Evolutionary conservation across 495 filamentous ascomycete species (phyloP), one percentile per base, ranked within the genome.

Genomic region (Aspergillus bridgeri): DNA sequence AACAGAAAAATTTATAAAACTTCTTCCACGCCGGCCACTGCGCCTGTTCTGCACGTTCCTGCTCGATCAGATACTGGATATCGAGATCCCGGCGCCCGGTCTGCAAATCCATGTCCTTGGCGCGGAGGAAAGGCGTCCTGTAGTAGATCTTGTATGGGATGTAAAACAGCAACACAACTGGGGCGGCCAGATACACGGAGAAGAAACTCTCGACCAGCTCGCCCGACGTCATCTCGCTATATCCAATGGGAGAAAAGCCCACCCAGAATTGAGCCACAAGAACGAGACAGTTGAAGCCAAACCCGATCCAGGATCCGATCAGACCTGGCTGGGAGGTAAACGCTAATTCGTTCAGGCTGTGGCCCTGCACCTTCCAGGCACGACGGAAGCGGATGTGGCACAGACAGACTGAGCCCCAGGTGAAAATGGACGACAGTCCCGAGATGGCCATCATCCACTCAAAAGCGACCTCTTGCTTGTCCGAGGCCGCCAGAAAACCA

Each of bases 231-330:
- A 69, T 78, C 0, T 65, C 53, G 0, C 54, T 69, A 61, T 81
- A 84, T 29, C 82, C 87, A 22, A 94, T 76, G 1, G 94, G 94
- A 59, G 87, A 89, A 17, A 90, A 87, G 25, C 88, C 92, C 24
- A 86, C 88, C 94, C 94, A 98, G 77, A 98, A 96, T 66, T 98
- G 92, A 7, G 89, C 93, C 47, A 93, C 65, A 20, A 98, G 80
- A n/a, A 98, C 86, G 9, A 96, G 75, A 23, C 77, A 54, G 69
- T 96, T 96, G 70, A 96, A 85, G 27, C 74, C 58, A 58, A 97
- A 81, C 9, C 94, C 94, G 23, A 96, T 55, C 83, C 87, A 97
- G 1, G 90, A 95, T 2, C 93, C 94, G 21, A 84, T 67, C 1
- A 95, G 76, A 51, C 94, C 94, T 1, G 87, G 81, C 60, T 94